Evolutionary conservation across 768 basidiomycete genomes (phyloP).

Genomic region (Boletus tomentosulus): DNA sequence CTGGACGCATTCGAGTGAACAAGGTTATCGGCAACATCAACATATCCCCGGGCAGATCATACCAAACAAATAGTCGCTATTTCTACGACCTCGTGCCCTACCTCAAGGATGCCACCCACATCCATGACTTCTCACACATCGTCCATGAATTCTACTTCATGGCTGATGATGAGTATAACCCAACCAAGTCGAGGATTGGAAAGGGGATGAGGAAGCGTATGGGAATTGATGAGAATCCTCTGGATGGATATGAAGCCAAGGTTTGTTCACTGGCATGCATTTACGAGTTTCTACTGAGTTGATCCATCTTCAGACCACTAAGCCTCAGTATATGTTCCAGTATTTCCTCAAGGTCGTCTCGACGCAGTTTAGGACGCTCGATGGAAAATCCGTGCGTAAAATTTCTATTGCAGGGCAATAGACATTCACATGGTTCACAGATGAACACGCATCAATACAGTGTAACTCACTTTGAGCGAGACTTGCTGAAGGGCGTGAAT

Average conservation of each 20-base stretch:
- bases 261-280: constrained; percentile 35
- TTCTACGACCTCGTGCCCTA: constrained; percentile 92
- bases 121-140: constrained; percentile 90
- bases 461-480: constrained; percentile 93
- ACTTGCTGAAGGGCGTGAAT: constrained; percentile 61
- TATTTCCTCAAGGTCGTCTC: constrained; percentile 99
- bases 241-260: constrained; percentile 61
- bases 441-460: constrained; percentile 94
- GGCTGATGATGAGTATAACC: constrained; percentile 80
- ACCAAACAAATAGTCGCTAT: constrained; percentile 78
- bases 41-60: constrained; percentile 91
- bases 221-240: constrained; percentile 70
- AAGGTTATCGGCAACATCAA: constrained; percentile 96
- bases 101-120: constrained; percentile 79
- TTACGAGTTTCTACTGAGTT: constrained; percentile 4
- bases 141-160: constrained; percentile 77
- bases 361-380: constrained; percentile 85
- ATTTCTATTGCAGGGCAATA: neutral
- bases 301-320: constrained; percentile 49
- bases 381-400: constrained; percentile 57
- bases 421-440: constrained; percentile 31
- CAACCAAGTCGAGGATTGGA: constrained; percentile 57
- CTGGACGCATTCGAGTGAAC: constrained; percentile 90
- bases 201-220: constrained; percentile 65
- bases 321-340: constrained; percentile 92